Base-by-base conservation (phyloP, 2,329 filamentous ascomycete species). In the Colletotrichum caudatum region DNA sequence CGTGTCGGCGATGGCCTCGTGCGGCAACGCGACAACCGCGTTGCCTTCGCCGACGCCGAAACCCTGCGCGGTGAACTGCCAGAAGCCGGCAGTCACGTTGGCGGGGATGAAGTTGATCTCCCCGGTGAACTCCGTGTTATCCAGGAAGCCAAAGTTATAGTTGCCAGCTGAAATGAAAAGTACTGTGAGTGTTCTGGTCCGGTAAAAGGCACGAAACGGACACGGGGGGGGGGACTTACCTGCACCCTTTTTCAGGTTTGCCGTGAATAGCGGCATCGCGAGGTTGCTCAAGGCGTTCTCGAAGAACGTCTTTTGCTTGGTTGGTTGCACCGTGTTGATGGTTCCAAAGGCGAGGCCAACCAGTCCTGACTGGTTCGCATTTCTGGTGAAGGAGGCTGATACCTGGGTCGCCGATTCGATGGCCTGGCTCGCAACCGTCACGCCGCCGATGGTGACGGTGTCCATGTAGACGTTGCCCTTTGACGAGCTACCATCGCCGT, bases 1-100 rank as follows among this genome's bases (percentile, higher is more conserved):
- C 2, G 91, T 93, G 81, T 93, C 91, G 76, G 89, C 89, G 78
- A 93, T 92, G 75, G 85, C 86, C n/a, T 78, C 35, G 69, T 80
- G 78, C 1, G 76, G 72, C 9, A 69, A 53, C 3, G 74, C 71
- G 9, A 59, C 64, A 2, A 39, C 23, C 5, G 74, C 71, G 63
- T 68, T 63, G 60, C 48, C 53, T 33, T 72, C 64, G 64, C 89
- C 89, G 70, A 91, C 77, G 51, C 80, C 80, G 81, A 89, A 91
- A 59, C 86, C 87, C 39, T 83, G 81, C 20, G 87, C 83, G 33
- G 84, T 87, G 83, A 92, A 91, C 63, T 85, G 81, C 90, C 91
- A 92, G 83, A 88, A 91, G 18, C 90, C 90, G 37, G 88, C 77
- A 57, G 82, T 84, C 74, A 76, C 83, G 80, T 90, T 85, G 66